Base-by-base conservation (phyloP, 805 yeast genomes). In the Starmera dryadoides region DNA sequence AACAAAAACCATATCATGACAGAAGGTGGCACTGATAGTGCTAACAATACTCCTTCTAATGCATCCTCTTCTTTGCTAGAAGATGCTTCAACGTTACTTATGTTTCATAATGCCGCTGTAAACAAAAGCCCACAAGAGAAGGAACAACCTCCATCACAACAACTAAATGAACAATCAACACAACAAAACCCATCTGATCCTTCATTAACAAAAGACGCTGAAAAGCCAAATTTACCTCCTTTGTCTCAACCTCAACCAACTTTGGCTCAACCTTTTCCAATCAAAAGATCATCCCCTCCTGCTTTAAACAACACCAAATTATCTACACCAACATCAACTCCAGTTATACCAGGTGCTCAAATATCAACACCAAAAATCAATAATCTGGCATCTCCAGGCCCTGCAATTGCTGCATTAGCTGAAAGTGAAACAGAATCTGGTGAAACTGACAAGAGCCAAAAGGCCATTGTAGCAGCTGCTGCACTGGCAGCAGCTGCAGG, bases 401-500 rank as follows among this genome's bases (percentile, higher is more conserved):
- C 76, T 4, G 75, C 75, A 0, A 66, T 64, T 19, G 69, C 71
- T 10, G 65, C 60, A 0, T 47, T 63, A 2, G 48, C 58, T 7
- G 58, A 55, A 6, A 41, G 52, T 5, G 50, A 42, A 30, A 35
- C 47, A 9, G 50, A 49, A 6, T 45, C 46, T 3, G 47, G 39
- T 9, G 50, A 44, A 10, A 46, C 42, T 30, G 49, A 46, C 17
- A 47, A 49, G 34, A 48, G 39, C 30, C 55, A 52, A 29, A 66
- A 78, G 49, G 86, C 85, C 0, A 69, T 72, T 49, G 81, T 83
- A 8, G 93, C 91, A 0, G 93, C 93, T 2, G 91, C 89, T 8
- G 91, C 91, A 0, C 63, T 84, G 37, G 87, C 88, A 4, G 86
- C 85, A 0, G 93, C 91, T 0, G 89, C 89, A 2, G 85, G 79